Percentiles rank a stretch among this genome's conserved stretches.
These are phyloP conservation scores for Metschnikowia henanensis DNA, from an alignment of 805 yeast species.

Conservation along the genomic window DNA sequence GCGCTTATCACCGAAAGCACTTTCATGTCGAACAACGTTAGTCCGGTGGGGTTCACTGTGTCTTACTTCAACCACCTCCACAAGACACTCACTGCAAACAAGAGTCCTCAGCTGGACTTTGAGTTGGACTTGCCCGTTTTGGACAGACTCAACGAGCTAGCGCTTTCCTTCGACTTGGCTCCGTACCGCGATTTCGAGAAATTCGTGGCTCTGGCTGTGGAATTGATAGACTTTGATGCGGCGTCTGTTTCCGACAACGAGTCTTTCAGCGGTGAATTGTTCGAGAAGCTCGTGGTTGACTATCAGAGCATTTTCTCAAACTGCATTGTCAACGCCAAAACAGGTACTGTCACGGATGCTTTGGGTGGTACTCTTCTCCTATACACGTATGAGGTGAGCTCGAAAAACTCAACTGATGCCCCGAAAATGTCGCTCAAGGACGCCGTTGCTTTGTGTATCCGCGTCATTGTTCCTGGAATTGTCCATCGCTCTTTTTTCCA, in stretches of 20 bases:
- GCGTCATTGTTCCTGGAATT: conserved; percentile 37
- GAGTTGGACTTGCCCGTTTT: conserved; percentile 20
- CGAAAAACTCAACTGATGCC: conserved; percentile 2
- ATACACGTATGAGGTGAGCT: conserved; percentile 16
- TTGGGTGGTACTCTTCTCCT: conserved; percentile 25
- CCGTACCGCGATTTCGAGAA: conserved; percentile 40
- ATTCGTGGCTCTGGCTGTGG: conserved; percentile 36
- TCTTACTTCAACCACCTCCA: conserved; percentile 26
- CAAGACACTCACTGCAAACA: conserved; percentile 6
- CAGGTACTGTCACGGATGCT: conserved; percentile 30
- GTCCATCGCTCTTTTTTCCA: conserved; percentile 25
- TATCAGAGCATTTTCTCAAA: conserved; percentile 36
- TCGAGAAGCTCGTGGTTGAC: conserved; percentile 40
- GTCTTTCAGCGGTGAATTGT: conserved; percentile 36
- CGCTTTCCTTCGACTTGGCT: conserved; percentile 67
- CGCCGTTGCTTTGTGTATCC: conserved; percentile 23
- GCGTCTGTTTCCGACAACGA: conserved; percentile 22
- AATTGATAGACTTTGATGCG: conserved; percentile 34
- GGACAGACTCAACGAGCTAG: conserved; percentile 39
- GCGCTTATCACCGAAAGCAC: conserved; percentile 58
- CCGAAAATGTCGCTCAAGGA: conserved; percentile 16
- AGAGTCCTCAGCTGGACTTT: conserved; percentile 16
- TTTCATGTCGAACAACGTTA: conserved; percentile 29
- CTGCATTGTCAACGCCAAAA: conserved; percentile 26
- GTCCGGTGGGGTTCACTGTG: conserved; percentile 23